A percentile compares a stretch with the other conserved stretches of the same genome.
These are phyloP conservation scores for Lasiosphaeris hirsuta DNA, from an alignment of 495 filamentous ascomycete genomes.

Conservation along the genomic window DNA sequence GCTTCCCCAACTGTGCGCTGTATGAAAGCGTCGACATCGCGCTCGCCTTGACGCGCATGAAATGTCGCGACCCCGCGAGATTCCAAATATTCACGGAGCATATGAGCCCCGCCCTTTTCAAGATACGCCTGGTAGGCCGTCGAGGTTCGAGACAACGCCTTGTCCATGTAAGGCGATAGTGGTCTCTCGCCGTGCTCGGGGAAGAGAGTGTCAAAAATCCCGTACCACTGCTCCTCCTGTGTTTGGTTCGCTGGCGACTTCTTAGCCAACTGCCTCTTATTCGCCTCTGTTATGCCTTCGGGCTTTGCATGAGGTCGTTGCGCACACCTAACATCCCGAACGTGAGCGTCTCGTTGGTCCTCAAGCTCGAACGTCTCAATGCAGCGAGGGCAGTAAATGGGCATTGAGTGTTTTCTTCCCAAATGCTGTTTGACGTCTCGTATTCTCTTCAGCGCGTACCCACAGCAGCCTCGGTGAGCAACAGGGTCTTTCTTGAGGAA, in stretches of 20 bases:
- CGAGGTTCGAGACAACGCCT: conserved; percentile 17
- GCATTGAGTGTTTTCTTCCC: conserved; percentile 28
- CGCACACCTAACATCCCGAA: conserved; percentile 10
- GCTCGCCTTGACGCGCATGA: conserved; percentile 10
- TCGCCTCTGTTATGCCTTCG: conserved; percentile 32
- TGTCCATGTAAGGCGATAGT: conserved; percentile 22
- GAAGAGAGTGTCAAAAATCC: conserved; percentile 29
- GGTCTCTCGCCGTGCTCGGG: conserved; percentile 17
- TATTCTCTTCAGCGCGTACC: conserved; percentile 28
- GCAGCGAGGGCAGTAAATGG: conserved; percentile 32
- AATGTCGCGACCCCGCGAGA: too few relatives aligned
- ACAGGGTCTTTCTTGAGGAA: conserved; percentile 33
- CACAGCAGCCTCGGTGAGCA: conserved; percentile 26
- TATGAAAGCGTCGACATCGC: conserved; percentile 21
- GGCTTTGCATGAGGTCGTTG: conserved; percentile 16
- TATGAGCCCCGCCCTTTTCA: too few relatives aligned
- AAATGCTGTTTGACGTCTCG: conserved; percentile 38
- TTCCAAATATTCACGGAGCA: too few relatives aligned
- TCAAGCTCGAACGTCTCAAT: conserved; percentile 2
- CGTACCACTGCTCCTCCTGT: conserved; percentile 30
- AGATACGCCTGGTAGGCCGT: too few relatives aligned
- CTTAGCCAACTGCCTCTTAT: conserved; percentile 23
- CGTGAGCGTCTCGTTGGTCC: neutral
- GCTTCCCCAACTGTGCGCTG: conserved; percentile 19
- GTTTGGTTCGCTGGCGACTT: conserved; percentile 23